Evolutionary conservation across 2,329 filamentous ascomycete genomes (phyloP), one percentile per base, ranked within the genome.

Genomic region (Sordariomycetes sp.): DNA sequence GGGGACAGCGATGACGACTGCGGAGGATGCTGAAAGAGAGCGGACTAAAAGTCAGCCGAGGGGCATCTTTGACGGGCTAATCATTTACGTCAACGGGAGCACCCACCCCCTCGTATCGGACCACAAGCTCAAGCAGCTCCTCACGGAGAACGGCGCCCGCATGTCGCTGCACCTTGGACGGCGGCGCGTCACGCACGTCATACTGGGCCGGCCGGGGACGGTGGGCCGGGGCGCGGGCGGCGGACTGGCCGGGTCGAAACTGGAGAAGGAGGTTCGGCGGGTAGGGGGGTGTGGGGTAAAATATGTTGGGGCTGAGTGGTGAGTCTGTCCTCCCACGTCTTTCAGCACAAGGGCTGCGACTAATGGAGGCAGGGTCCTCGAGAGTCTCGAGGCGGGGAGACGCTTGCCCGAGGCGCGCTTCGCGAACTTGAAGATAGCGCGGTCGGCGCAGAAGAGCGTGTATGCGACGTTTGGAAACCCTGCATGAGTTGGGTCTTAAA

Each of bases 71-170:
- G 72, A 81, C 52, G 82, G 85, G 18, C 78, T 91, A 24, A 85
- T 82, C 56, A 80, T 96, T 65, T 94, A 93, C 72, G 81, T 97
- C 71, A 96, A 96, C 71, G 91, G 91, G 61, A 92, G 88, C 63
- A 96, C 90, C 2, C 80, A 85, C 60, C 91, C 92, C 1, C 71
- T 83, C 25, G 81, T 96, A 61, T 95, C 89, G 16, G 92, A 97
- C 70, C 89, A 96, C 74, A 88, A 83, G 68, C 80, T 97, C 59
- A 95, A 94, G 75, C 85, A 86, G 58, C 71, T 95, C 18, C 79
- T 97, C 43, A 82, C 80, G 5, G 78, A 84, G 59, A 83, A 96
- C 67, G 93, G 92, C 22, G 93, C 84, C 1, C 76, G 73, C 50
- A 77, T 90, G 64, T 86, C 89, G 3, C 79, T 90, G 40, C 79